A percentile compares a stretch with the other conserved stretches of the same genome.
These are phyloP conservation scores for Poterioochromonas sp. DNA, from an alignment of 352 stramenopile species.

Conservation along the genomic window DNA sequence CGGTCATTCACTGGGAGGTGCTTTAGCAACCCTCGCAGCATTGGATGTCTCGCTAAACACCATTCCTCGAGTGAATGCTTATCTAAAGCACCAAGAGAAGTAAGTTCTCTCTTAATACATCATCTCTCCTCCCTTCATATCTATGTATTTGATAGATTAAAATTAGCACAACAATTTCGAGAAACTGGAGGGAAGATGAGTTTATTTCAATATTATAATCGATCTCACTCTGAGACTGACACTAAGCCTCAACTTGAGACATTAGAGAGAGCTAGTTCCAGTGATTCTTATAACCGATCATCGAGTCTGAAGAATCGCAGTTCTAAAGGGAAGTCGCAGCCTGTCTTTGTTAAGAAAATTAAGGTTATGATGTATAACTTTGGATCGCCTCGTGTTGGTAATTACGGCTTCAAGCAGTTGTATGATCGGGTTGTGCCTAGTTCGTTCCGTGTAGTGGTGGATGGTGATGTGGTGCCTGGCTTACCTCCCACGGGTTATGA, in stretches of 20 bases:
- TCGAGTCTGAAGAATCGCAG: no score
- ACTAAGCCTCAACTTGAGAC: no score
- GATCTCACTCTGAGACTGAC: neutral
- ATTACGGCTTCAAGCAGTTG: conserved; percentile 61
- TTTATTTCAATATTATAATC: neutral
- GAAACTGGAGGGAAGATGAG: no score
- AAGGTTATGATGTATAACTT: conserved; percentile 76
- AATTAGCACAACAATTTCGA: no score
- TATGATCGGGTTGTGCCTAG: conserved; percentile 63
- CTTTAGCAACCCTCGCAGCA: conserved; percentile 22
- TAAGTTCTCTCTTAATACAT: no score
- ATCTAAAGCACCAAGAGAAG: conserved; percentile 7
- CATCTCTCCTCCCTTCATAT: no score
- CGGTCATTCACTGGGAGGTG: conserved; percentile 24
- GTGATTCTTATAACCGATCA: no score
- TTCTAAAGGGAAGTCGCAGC: neutral
- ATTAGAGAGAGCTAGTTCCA: no score
- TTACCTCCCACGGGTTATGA: conserved; percentile 56
- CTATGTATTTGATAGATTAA: no score
- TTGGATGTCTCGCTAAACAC: conserved; percentile 6
- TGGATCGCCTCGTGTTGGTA: conserved; percentile 66
- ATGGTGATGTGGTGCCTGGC: conserved; percentile 63
- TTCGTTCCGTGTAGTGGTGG: conserved; percentile 68
- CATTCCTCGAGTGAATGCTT: neutral
- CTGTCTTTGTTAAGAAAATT: conserved; percentile 47